Base-by-base conservation (phyloP, 192 early-diverging fungal species). In the Paraglomus occultum region DNA sequence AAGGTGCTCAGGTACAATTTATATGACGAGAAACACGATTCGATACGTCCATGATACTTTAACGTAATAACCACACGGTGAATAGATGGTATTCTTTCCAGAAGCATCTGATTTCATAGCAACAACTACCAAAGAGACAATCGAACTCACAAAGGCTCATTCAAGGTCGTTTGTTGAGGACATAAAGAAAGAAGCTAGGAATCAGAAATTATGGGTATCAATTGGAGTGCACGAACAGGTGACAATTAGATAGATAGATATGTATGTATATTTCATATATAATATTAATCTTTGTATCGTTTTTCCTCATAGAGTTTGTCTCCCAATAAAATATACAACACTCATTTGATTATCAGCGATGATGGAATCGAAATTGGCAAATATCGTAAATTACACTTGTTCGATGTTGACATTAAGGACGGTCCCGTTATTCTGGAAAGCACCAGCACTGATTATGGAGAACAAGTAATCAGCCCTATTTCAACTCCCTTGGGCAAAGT, bases 91-190 rank as follows among this genome's bases (percentile, higher is more conserved):
- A 31, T 93, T 93, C 77, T 74, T 95, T 18, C 93, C 93, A 1
- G 93, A 95, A 64, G 86, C 91, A 40, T 90, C 87, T 38, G 93
- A 95, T 77, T 95, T 90, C 70, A 89, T 93, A 42, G 83, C 88
- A 11, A 80, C 82, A 22, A 75, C 72, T 45, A 81, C 73, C 23
- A 74, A 80, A 46, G 79, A 88, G 52, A 74, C 82, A 8, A 46
- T 79, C 1, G 53, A 69, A 14, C 78, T 90, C 14, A 80, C 89
- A 1, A 80, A 83, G 47, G 51, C 76, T 0, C 76, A 77, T 31
- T 78, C 11, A 7, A 60, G 78, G 0, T 67, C 64, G 11, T 95
- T 95, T 72, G 67, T 93, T 54, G 67, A 71, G 46, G 83, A 75
- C 40, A 75, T 95, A 8, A 82, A 82, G 49, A 53, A 86, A 43